A percentile compares a stretch with the other conserved stretches of the same genome.
Conservation (phyloP, 768 basidiomycete species). For the Panellus pusillus region DNA sequence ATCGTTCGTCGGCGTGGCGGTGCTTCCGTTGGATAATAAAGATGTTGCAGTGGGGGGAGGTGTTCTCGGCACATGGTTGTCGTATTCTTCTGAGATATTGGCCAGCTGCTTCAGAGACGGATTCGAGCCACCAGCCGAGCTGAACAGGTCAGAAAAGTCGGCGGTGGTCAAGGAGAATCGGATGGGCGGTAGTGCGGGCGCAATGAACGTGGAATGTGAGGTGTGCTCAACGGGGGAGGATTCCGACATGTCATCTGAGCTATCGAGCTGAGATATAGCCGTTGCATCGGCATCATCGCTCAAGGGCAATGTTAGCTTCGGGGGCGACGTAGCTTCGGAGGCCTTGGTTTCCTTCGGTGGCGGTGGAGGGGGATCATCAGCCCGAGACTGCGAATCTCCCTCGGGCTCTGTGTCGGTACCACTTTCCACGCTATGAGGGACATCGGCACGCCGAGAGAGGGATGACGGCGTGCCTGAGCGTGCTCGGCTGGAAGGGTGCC, state of each 20-base stretch:
- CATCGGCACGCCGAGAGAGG: slow-evolving; percentile 56
- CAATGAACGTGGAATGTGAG: slow-evolving; percentile 76
- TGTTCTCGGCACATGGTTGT: slow-evolving; percentile 28
- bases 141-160: slow-evolving; percentile 78
- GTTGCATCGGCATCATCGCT: slow-evolving; percentile 24
- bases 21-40: slow-evolving; percentile 20
- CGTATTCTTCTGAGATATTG: slow-evolving; percentile 37
- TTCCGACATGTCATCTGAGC: slow-evolving; percentile 50
- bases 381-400: slow-evolving; percentile 35
- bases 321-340: slow-evolving; percentile 2
- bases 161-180: slow-evolving; percentile 84
- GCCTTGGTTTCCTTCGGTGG: slow-evolving; percentile 18
- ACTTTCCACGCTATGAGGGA: slow-evolving; percentile 72
- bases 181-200: slow-evolving; percentile 86
- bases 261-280: slow-evolving; percentile 34
- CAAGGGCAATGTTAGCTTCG: slow-evolving; percentile 17
- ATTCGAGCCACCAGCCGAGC: slow-evolving; percentile 52
- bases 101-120: slow-evolving; percentile 49
- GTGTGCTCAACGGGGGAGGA: slow-evolving; percentile 66
- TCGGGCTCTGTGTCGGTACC: slow-evolving; percentile 73
- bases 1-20: slow-evolving; percentile 29
- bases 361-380: slow-evolving; percentile 23
- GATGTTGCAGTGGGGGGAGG: slow-evolving; percentile 37
- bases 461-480: slow-evolving; percentile 55
- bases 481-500: slow-evolving; percentile 35